A percentile compares a stretch with the other conserved stretches of the same genome.
phyloP scores from a whole-genome alignment of 2,329 filamentous ascomycete species.

The Penicillium sp. region DNA sequence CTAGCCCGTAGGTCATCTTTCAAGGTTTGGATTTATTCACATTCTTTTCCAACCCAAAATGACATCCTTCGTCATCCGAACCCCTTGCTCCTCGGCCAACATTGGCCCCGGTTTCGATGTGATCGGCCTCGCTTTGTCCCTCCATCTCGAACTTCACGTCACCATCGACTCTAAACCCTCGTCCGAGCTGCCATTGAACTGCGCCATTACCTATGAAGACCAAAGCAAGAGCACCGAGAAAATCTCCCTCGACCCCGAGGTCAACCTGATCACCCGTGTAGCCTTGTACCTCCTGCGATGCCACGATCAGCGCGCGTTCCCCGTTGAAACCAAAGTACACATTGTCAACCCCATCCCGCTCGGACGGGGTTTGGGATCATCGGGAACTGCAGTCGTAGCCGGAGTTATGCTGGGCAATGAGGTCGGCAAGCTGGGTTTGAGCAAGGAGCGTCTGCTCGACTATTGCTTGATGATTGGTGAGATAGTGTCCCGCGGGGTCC shows the following conservation, averaged over 20 bases:
- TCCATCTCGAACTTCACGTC: conserved; percentile 87
- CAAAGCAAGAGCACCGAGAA: conserved; percentile 65
- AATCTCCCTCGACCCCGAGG: conserved; percentile 76
- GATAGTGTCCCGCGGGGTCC: conserved; percentile 18
- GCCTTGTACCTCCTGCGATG: conserved; percentile 93
- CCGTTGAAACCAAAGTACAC: conserved; percentile 80
- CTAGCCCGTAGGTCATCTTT: not conserved
- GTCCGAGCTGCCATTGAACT: conserved; percentile 52
- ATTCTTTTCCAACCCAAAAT: conserved; percentile 3
- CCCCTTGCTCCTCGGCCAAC: conserved; percentile 93
- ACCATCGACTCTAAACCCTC: conserved; percentile 59
- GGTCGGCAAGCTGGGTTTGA: conserved; percentile 72
- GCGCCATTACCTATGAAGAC: conserved; percentile 85
- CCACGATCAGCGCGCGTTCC: conserved; percentile 80
- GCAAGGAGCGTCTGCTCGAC: conserved; percentile 80
- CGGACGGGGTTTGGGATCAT: conserved; percentile 88
- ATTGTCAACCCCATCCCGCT: conserved; percentile 94
- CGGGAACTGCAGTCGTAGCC: conserved; percentile 89
- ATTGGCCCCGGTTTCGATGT: conserved; percentile 98
- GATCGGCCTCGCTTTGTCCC: conserved; percentile 84
- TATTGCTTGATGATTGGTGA: conserved; percentile 94
- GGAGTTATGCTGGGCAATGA: conserved; percentile 91
- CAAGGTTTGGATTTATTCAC: not conserved
- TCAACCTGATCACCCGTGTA: conserved; percentile 89
- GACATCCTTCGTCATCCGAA: conserved; percentile 64